Evolutionary conservation across 176 grass and related monocot species (phyloP), one percentile per base, ranked within the genome.

Genomic region (Bothriochloa decipiens): DNA sequence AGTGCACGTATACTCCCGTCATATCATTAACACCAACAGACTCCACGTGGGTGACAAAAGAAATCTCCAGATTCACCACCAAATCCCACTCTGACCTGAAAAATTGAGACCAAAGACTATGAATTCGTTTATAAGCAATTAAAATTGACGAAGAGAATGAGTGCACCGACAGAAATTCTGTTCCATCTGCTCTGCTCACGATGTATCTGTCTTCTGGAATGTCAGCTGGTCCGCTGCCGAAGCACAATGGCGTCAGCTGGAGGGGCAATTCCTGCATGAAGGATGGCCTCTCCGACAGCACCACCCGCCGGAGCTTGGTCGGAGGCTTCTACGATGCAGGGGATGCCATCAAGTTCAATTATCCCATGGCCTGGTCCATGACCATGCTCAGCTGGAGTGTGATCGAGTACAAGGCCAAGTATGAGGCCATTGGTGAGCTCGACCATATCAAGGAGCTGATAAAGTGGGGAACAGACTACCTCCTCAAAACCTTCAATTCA

Each of bases 311-410:
- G 89, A 94, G 92, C 85, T 80, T 97, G 75, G 91, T 94, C 18
- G 94, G 94, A 41, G 94, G 94, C 35, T 97, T 84, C 84, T 97
- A 97, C 47, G 94, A 97, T 7, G 94, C 94, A 3, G 94, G 94
- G 20, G 94, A 97, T 61, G 94, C 94, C 28, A 97, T 97, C 91
- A 97, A 97, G 89, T 97, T 97, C 87, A 97, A 97, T 73, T 97
- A 90, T 41, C 94, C 94, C 58, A 97, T 97, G 94, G 92, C 94
- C 72, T 97, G 90, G 83, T 90, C 94, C 85, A 97, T 97, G 94
- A 97, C 94, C 79, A 94, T 97, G 94, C 91, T 97, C 75, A 97
- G 94, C 82, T 97, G 94, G 94, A 97, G 87, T 11, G 94, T 97
- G 60, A 97, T 97, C 40, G 94, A 97, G 89, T 97, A 97, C 87